phyloP scores from a whole-genome alignment of 2,329 filamentous ascomycete genomes.

The Ascocoryne sarcoides region DNA sequence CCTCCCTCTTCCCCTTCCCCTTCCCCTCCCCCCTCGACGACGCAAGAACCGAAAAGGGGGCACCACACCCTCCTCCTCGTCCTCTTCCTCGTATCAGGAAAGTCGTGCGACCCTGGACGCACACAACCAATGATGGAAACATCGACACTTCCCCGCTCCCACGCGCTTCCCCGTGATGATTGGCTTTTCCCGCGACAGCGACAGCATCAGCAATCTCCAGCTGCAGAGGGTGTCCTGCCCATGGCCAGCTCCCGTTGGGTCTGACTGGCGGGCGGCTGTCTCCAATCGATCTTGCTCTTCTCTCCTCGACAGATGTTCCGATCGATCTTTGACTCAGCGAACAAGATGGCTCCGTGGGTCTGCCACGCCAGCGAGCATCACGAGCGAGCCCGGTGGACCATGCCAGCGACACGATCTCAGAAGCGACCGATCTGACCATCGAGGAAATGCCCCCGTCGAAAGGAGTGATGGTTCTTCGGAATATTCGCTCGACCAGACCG shows the following conservation, averaged over 20 bases:
- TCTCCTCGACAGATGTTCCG: slow-evolving; percentile 1
- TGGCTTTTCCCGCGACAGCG: slow-evolving; percentile 12
- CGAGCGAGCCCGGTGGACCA: slow-evolving; percentile 1
- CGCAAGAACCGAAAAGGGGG: background rate
- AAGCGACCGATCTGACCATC: background rate
- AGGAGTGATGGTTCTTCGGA: background rate
- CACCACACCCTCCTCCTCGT: background rate
- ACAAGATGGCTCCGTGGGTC: slow-evolving; percentile 2
- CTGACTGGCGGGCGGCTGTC: slow-evolving; percentile 5
- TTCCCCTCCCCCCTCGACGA: background rate
- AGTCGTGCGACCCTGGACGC: slow-evolving; percentile 15
- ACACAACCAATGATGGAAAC: slow-evolving; percentile 19
- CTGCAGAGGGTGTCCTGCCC: slow-evolving; percentile 17
- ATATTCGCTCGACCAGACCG: background rate
- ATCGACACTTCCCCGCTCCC: slow-evolving; percentile 17
- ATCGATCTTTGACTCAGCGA: slow-evolving; percentile 6
- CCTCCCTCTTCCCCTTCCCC: background rate
- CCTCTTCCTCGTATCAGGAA: slow-evolving; percentile 8
- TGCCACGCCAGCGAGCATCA: slow-evolving; percentile 2
- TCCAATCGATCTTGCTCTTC: slow-evolving; percentile 4
- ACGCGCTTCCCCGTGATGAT: slow-evolving; percentile 12
- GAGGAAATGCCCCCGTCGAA: background rate
- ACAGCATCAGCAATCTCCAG: slow-evolving; percentile 17
- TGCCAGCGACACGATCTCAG: slow-evolving; percentile 10
- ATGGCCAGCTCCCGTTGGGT: slow-evolving; percentile 11